Percentiles rank a stretch among this genome's conserved stretches.
phyloP scores from a whole-genome alignment of 2,329 filamentous ascomycete species.

The Colletotrichum coccodes region DNA sequence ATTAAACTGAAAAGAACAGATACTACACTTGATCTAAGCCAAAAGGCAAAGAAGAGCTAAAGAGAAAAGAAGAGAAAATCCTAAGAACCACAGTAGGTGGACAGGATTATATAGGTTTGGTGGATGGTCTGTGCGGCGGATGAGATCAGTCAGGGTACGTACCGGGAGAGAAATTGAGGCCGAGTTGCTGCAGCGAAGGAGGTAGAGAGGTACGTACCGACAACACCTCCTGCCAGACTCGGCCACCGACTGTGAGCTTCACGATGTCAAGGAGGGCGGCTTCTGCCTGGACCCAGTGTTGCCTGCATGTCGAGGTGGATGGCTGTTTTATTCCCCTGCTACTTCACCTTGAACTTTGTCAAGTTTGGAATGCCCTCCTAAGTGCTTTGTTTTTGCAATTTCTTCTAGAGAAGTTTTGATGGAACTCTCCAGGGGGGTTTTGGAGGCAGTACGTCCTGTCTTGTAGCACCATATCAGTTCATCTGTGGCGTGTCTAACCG shows the following conservation, averaged over 20 bases:
- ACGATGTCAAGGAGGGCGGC: no score
- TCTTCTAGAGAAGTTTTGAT: no score
- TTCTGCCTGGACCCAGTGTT: not conserved
- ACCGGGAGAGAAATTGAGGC: not conserved
- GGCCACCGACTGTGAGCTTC: not conserved
- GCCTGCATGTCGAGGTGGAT: not conserved
- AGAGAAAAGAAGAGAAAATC: slow-evolving; percentile 41
- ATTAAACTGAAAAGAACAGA: slow-evolving; percentile 88
- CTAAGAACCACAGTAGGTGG: not conserved
- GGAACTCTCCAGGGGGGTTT: no score
- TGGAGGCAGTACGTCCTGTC: no score
- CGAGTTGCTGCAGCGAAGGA: not conserved
- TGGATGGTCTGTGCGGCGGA: slow-evolving; percentile 2
- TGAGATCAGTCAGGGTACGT: slow-evolving; percentile 18
- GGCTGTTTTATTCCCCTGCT: no score
- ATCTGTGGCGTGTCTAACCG: no score
- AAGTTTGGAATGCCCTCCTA: no score
- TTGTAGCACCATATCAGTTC: no score
- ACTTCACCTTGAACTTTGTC: no score
- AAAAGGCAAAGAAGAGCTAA: slow-evolving; percentile 53
- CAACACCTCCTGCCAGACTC: not conserved
- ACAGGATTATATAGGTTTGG: not conserved
- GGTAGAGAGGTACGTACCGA: not conserved
- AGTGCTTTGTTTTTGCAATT: no score
- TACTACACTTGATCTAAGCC: slow-evolving; percentile 80